Percentiles rank a stretch among this genome's conserved stretches.
Conservation (phyloP, 352 stramenopile species). For the Pythium folliculosum region DNA sequence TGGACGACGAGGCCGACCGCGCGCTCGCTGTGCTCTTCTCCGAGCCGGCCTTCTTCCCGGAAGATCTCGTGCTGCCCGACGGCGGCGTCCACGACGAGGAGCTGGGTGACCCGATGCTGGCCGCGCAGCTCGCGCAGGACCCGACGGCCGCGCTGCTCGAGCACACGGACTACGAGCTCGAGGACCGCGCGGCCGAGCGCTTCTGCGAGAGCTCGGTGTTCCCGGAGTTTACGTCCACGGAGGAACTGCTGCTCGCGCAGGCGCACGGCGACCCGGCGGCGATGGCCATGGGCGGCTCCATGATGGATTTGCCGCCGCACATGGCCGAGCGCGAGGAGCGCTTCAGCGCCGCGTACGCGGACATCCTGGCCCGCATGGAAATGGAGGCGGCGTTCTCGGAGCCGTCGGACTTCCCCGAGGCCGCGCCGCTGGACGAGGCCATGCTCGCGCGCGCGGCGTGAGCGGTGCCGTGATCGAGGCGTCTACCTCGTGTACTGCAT, state of each 20-base stretch:
- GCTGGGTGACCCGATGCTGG: constrained; percentile 15
- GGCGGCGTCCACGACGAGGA: constrained; percentile 39
- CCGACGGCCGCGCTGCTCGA: constrained; percentile 5
- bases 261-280: constrained; percentile 29
- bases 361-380: constrained; percentile 44
- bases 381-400: constrained; percentile 44
- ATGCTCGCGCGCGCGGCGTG: constrained; percentile 35
- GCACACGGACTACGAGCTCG: constrained; percentile 37
- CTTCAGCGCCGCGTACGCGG: constrained; percentile 33
- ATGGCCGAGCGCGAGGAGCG: constrained; percentile 26
- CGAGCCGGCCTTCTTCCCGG: constrained; percentile 38
- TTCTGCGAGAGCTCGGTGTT: constrained; percentile 73
- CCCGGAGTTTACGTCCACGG: constrained; percentile 57
- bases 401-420: constrained; percentile 69
- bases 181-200: constrained; percentile 46
- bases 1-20: constrained; percentile 25
- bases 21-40: constrained; percentile 23
- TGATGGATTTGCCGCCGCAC: neutral
- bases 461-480: too few relatives aligned
- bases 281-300: constrained; percentile 1
- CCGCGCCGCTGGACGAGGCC: constrained; percentile 48
- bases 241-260: constrained; percentile 53
- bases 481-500: too few relatives aligned
- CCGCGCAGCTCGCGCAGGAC: neutral
- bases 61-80: constrained; percentile 31